Evolutionary conservation across 306 rosid species (phyloP).

Genomic region (Acacia crassicarpa): DNA sequence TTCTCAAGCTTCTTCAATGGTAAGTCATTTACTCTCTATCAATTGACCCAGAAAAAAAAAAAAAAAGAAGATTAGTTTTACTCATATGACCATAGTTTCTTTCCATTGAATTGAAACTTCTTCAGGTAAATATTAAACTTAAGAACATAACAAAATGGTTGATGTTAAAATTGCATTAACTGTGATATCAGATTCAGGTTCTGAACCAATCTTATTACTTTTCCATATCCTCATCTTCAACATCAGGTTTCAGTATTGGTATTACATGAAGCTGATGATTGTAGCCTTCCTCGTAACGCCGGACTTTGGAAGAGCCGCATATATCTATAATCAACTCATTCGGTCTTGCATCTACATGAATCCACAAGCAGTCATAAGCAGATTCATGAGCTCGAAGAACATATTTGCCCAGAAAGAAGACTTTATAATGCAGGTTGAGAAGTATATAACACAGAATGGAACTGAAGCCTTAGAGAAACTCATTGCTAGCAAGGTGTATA

Average conservation of each 20-base stretch:
- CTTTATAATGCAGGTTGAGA: constrained; percentile 45
- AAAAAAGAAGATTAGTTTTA: too few species aligned
- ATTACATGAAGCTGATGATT: constrained; percentile 48
- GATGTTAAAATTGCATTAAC: neutral
- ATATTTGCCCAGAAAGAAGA: constrained; percentile 30
- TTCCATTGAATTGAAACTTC: neutral
- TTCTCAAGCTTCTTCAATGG: constrained; percentile 41
- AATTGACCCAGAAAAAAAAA: neutral
- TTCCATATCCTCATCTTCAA: constrained; percentile 11
- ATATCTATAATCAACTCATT: constrained; percentile 42
- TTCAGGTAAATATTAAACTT: neutral
- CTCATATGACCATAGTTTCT: neutral
- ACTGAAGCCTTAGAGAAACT: constrained; percentile 51
- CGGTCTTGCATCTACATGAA: constrained; percentile 28
- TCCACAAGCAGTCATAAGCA: neutral
- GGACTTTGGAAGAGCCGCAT: constrained; percentile 51
- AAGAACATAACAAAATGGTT: too few species aligned
- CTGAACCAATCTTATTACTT: neutral
- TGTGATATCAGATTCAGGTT: neutral
- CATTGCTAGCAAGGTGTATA: constrained; percentile 49
- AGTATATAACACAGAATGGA: constrained; percentile 43
- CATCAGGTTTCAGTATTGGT: constrained; percentile 53
- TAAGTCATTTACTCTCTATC: constrained; percentile 30
- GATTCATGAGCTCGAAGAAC: constrained; percentile 34
- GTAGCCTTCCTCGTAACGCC: constrained; percentile 45